Evolutionary conservation across 129 eudicot species (phyloP).

Genomic region (Centella asiatica): DNA sequence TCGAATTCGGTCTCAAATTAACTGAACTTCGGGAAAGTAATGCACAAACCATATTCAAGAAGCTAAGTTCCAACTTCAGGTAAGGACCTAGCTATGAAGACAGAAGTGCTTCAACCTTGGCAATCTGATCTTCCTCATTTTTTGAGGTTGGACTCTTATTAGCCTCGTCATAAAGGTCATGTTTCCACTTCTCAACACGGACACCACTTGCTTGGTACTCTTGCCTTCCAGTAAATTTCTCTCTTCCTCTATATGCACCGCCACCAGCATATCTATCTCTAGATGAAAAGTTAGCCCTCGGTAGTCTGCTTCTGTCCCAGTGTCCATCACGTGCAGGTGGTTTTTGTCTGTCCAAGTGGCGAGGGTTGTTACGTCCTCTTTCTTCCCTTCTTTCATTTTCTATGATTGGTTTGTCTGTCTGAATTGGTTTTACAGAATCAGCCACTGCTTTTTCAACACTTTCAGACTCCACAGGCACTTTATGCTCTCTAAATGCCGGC

Average conservation of each 20-base stretch:
- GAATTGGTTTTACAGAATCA: constrained; percentile 11
- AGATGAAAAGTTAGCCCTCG: constrained; percentile 39
- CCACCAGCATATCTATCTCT: constrained; percentile 36
- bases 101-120: constrained; percentile 86
- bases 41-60: neutral
- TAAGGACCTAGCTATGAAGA: constrained; percentile 30
- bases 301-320: constrained; percentile 19
- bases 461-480: constrained; percentile 37
- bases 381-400: constrained; percentile 44
- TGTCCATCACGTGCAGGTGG: constrained; percentile 31
- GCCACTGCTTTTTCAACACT: constrained; percentile 22
- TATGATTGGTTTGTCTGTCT: constrained; percentile 6
- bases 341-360: constrained; percentile 9
- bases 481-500: constrained; percentile 61
- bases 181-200: constrained; percentile 88
- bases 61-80: neutral
- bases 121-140: constrained; percentile 84
- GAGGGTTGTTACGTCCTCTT: constrained; percentile 31
- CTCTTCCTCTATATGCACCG: constrained; percentile 45
- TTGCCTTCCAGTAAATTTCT: constrained; percentile 35
- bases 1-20: neutral
- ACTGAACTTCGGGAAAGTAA: neutral
- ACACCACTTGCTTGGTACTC: constrained; percentile 38
- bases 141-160: constrained; percentile 58
- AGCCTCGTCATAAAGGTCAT: constrained; percentile 81